These are phyloP conservation scores for Elsinoe ampelina DNA, from an alignment of 2,329 filamentous ascomycete genomes.

Conservation along the genomic window DNA sequence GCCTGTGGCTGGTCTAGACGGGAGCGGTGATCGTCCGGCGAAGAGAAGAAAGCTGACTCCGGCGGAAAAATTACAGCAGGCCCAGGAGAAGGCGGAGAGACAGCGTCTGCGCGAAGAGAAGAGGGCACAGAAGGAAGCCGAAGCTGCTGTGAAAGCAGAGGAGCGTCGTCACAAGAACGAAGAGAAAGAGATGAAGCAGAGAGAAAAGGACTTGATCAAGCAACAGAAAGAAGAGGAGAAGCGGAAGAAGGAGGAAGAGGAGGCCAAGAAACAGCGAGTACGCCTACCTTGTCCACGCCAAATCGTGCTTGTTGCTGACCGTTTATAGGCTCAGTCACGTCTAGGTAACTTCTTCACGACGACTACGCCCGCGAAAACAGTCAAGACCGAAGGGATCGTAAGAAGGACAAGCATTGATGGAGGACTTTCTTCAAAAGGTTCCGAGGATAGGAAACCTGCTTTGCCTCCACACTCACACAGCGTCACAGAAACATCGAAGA, in stretches of 20 bases:
- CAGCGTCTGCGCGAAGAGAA: constrained; percentile 27
- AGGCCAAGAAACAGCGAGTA: constrained; percentile 33
- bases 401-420: background rate
- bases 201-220: constrained; percentile 39
- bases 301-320: background rate
- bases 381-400: background rate
- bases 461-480: background rate
- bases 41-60: constrained; percentile 37
- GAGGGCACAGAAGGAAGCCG: constrained; percentile 20
- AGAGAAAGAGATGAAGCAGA: constrained; percentile 33
- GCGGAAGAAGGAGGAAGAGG: constrained; percentile 8
- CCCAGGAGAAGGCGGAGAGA: constrained; percentile 31
- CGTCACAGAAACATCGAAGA: background rate
- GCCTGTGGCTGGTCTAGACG: background rate
- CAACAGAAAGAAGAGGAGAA: constrained; percentile 34
- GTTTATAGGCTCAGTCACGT: constrained; percentile 25
- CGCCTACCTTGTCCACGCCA: constrained; percentile 18
- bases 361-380: constrained; percentile 24
- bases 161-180: constrained; percentile 33
- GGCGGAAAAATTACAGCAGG: constrained; percentile 34
- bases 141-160: constrained; percentile 26
- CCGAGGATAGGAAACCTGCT: background rate
- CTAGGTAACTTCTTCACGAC: constrained; percentile 20
- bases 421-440: background rate
- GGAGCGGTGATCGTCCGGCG: constrained; percentile 22